A percentile compares a stretch with the other conserved stretches of the same genome.
Conservation (phyloP, 176 grass and related monocot genomes). For the Musa acuminata region DNA sequence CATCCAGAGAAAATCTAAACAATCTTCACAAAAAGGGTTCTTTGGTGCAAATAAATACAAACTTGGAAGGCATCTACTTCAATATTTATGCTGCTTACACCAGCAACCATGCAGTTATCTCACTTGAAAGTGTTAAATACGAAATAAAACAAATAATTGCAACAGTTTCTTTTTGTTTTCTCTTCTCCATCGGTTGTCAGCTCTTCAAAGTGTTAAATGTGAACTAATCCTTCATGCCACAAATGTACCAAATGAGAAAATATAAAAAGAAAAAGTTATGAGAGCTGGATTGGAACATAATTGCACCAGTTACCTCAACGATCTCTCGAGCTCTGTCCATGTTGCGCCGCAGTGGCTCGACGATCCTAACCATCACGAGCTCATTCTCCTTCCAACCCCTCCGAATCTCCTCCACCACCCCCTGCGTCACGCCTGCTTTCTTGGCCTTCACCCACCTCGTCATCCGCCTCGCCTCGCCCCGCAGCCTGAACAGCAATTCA, state of each 20-base stretch:
- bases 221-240: too few species aligned
- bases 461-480: conserved; percentile 26
- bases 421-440: conserved; percentile 54
- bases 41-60: too few species aligned
- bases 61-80: too few species aligned
- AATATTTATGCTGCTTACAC: too few species aligned
- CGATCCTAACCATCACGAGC: conserved; percentile 42
- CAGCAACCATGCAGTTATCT: too few species aligned
- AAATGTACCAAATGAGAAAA: too few species aligned
- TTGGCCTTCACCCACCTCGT: conserved; percentile 38
- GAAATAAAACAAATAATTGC: not conserved
- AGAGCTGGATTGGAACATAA: not conserved
- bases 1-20: too few species aligned
- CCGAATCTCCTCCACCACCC: conserved; percentile 39
- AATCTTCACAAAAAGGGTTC: too few species aligned
- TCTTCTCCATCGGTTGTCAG: not conserved
- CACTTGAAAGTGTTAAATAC: not conserved
- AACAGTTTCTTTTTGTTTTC: not conserved
- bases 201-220: too few species aligned
- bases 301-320: conserved; percentile 31
- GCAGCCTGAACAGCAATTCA: conserved; percentile 33
- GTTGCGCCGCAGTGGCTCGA: conserved; percentile 49
- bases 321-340: conserved; percentile 65
- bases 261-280: not conserved
- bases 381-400: conserved; percentile 29